Evolutionary conservation across 345 rosid genomes (phyloP).

Genomic region (thale cress (Arabidopsis thaliana)): TAIR10.1 NC_003070.9:27574001-27574500

Average conservation of each 20-base stretch:
- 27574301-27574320: conserved; percentile 65
- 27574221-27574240: conserved; percentile 87
- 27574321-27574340: conserved; percentile 57
- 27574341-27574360: neutral
- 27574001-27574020: conserved; percentile 54
- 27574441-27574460: conserved; percentile 60
- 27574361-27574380: conserved; percentile 13
- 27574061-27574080: neutral
- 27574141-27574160: conserved; percentile 37
- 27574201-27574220: conserved; percentile 63
- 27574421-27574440: conserved; percentile 74
- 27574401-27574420: conserved; percentile 40
- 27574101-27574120: conserved; percentile 66
- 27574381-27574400: neutral
- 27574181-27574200: conserved; percentile 71
- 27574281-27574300: conserved; percentile 81
- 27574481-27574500: conserved; percentile 86
- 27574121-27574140: conserved; percentile 45
- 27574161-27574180: conserved; percentile 64
- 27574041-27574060: neutral
- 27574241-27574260: conserved; percentile 89
- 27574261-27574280: conserved; percentile 86
- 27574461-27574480: conserved; percentile 80
- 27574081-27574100: conserved; percentile 73
- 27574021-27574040: neutral